Evolutionary conservation across 768 basidiomycete species (phyloP).

Genomic region (Myochromella boudieri): DNA sequence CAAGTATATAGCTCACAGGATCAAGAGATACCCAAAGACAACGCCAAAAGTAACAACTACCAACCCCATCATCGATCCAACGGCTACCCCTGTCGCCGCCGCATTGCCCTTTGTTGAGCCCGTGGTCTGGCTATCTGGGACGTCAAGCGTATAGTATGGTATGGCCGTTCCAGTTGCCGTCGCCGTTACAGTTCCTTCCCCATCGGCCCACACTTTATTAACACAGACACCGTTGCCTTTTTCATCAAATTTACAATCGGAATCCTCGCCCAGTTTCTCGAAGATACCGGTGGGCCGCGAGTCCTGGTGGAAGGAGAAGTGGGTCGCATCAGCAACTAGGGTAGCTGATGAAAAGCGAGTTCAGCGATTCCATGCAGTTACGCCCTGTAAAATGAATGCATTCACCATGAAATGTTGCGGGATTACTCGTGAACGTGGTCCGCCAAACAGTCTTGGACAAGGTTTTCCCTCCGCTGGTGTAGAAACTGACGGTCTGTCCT

Average conservation of each 20-base stretch:
- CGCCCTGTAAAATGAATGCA: too few relatives aligned
- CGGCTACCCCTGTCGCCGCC: too few relatives aligned
- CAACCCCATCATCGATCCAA: too few relatives aligned
- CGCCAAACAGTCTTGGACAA: neutral
- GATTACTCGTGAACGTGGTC: conserved; percentile 5
- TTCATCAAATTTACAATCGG: neutral
- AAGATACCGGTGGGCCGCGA: neutral
- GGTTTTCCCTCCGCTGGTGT: neutral
- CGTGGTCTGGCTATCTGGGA: neutral
- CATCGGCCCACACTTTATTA: neutral
- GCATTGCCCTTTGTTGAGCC: too few relatives aligned
- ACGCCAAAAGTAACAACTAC: too few relatives aligned
- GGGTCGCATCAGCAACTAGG: neutral
- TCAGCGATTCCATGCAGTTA: too few relatives aligned
- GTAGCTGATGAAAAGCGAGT: too few relatives aligned
- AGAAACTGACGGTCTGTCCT: conserved; percentile 1
- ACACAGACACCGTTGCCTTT: neutral
- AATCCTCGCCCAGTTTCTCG: neutral
- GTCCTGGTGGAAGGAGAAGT: neutral
- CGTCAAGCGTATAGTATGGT: neutral
- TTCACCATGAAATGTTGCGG: conserved; percentile 6
- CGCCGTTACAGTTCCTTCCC: neutral
- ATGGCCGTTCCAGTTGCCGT: neutral
- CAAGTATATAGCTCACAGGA: too few relatives aligned
- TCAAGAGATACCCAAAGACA: too few relatives aligned